Evolutionary conservation across 257 asterid genomes (phyloP).

Genomic region (Solanum ossicruentum): DNA sequence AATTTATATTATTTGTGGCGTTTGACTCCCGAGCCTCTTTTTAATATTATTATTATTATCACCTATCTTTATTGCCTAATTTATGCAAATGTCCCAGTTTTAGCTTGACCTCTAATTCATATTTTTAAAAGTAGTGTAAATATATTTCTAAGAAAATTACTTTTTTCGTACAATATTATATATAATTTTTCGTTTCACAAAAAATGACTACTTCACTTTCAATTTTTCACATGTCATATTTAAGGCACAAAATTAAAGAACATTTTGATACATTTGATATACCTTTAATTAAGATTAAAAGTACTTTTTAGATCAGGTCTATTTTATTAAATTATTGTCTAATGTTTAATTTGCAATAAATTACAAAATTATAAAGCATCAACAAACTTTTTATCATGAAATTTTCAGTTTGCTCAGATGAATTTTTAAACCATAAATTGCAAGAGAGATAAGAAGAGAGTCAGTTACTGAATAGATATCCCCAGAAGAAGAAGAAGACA

Average conservation of each 20-base stretch:
- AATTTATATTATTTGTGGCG: not conserved
- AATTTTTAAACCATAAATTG: not conserved
- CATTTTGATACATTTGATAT: no score
- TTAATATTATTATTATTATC: not conserved
- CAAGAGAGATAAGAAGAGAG: not conserved
- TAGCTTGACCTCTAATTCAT: not conserved
- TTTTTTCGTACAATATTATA: not conserved
- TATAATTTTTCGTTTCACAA: no score
- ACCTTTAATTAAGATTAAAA: no score
- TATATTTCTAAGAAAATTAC: not conserved
- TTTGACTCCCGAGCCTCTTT: not conserved
- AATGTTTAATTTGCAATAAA: not conserved
- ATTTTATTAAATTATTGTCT: not conserved
- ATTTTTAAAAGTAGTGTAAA: not conserved
- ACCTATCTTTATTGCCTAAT: not conserved
- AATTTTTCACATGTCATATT: no score
- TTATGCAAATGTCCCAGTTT: not conserved
- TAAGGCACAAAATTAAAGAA: no score
- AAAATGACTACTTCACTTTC: no score
- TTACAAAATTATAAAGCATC: not conserved
- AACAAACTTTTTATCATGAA: not conserved
- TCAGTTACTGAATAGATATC: not conserved
- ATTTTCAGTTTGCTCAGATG: not conserved
- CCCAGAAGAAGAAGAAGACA: not conserved
- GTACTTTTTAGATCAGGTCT: no score